These are phyloP conservation scores for Fusarium sp. DNA, from an alignment of 2,329 filamentous ascomycete genomes.

Conservation along the genomic window DNA sequence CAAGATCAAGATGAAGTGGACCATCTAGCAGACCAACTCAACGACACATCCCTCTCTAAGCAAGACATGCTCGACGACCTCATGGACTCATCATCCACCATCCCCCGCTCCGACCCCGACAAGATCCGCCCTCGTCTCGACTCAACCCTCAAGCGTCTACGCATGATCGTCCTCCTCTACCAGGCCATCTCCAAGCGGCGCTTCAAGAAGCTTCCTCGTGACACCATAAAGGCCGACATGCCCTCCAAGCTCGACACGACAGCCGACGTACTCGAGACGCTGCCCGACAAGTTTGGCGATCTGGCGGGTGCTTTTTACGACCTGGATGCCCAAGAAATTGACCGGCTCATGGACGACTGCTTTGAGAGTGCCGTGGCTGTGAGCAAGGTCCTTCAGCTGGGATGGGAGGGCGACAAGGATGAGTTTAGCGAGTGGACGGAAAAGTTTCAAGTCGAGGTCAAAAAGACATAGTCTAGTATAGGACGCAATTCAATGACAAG, in stretches of 20 bases:
- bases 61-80: conserved; percentile 74
- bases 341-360: conserved; percentile 67
- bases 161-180: conserved; percentile 75
- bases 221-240: conserved; percentile 47
- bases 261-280: conserved; percentile 63
- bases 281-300: conserved; percentile 77
- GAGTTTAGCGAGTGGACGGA: conserved; percentile 83
- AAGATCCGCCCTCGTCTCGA: conserved; percentile 74
- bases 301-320: conserved; percentile 79
- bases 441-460: conserved; percentile 65
- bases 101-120: conserved; percentile 72
- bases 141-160: conserved; percentile 70
- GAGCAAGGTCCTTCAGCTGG: conserved; percentile 64
- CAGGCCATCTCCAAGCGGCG: conserved; percentile 76
- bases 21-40: conserved; percentile 49
- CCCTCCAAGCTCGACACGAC: conserved; percentile 65
- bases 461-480: conserved; percentile 49
- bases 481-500: too few relatives aligned
- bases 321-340: conserved; percentile 68
- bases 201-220: conserved; percentile 66
- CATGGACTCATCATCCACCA: conserved; percentile 70
- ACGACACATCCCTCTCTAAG: conserved; percentile 51
- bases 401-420: conserved; percentile 75
- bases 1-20: conserved; percentile 61
- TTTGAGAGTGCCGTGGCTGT: conserved; percentile 68